Conservation (phyloP, 768 basidiomycete species). For the Chiua virens region DNA sequence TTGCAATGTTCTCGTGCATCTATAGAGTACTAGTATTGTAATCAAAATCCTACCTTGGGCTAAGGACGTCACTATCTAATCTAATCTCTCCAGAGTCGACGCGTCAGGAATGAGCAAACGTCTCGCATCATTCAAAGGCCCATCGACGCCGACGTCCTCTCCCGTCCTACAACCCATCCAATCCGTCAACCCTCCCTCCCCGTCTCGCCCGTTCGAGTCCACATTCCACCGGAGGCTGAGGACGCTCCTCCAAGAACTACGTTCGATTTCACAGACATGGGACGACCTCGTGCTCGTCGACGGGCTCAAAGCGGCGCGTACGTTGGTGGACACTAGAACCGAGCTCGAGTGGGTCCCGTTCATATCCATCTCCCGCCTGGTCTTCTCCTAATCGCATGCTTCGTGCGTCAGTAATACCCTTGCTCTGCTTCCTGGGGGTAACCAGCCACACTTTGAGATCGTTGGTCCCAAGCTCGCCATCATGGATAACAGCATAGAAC, state of each 20-base stretch:
- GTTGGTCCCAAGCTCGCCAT: conserved; percentile 63
- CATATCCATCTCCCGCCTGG: not conserved
- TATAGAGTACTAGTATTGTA: too few relatives aligned
- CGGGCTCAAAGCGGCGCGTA: conserved; percentile 72
- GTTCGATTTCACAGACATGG: conserved; percentile 67
- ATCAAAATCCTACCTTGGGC: too few relatives aligned
- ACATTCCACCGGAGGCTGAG: conserved; percentile 81
- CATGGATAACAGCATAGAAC: conserved; percentile 66
- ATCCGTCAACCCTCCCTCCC: conserved; percentile 41
- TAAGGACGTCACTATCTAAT: too few relatives aligned
- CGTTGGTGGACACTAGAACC: conserved; percentile 74
- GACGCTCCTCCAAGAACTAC: conserved; percentile 65
- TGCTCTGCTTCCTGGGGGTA: conserved; percentile 47
- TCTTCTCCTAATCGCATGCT: not conserved
- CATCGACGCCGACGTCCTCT: conserved; percentile 71
- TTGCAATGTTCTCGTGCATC: too few relatives aligned
- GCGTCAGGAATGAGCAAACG: conserved; percentile 47
- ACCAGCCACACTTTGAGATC: conserved; percentile 55
- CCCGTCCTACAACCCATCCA: conserved; percentile 51
- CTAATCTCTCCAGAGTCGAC: conserved; percentile 12
- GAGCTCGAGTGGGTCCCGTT: conserved; percentile 72
- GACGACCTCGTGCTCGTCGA: conserved; percentile 80
- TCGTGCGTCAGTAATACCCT: conserved; percentile 56
- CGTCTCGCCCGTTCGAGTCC: conserved; percentile 53
- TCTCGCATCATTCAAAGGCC: conserved; percentile 76